Base-by-base conservation (phyloP, 495 filamentous ascomycete species). In the Polyplosphaeria fusca region DNA sequence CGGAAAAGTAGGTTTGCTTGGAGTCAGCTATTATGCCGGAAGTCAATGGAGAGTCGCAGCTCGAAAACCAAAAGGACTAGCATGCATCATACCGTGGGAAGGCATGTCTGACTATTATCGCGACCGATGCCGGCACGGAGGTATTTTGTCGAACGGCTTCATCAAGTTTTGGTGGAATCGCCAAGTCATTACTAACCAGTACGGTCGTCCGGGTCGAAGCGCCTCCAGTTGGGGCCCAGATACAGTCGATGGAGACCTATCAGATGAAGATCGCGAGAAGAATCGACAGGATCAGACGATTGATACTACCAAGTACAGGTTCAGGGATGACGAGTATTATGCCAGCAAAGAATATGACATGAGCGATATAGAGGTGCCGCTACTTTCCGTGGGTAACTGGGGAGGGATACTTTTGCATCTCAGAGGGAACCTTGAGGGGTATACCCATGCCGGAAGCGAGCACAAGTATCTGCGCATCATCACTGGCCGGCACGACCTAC, bases 21-120 rank as follows among this genome's bases (percentile, higher is more conserved):
- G 82, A 3, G 79, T 86, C 41, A 78, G 73, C 47, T 85, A 86
- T 66, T 85, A 79, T 61, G 82, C 81, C 13, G 82, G 81, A 2
- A 77, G 66, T 46, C 83, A 86, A 69, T 86, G 82, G 82, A 73
- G 80, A 0, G 82, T 85, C 0, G 81, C 81, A 0, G 82, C 83
- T 11, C 72, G 81, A 5, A 70, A 75, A 30, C 83, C 83, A 0
- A 80, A 79, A 66, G 82, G 82, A 3, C 58, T 86, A 19, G 67
- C 77, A 0, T 77, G 76, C 37, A 85, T 85, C 12, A 73, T 85
- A 11, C 82, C 83, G 0, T 86, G 83, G 83, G 83, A 86, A 61
- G 83, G 83, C n/a, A 83, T 85, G 80, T 80, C 77, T 0, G 82
- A 86, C 54, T 84, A 82, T 51, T 86, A 85, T 61, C 76, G 82